Conservation (phyloP, 2,329 filamentous ascomycete species). For the Xylaria sp. region DNA sequence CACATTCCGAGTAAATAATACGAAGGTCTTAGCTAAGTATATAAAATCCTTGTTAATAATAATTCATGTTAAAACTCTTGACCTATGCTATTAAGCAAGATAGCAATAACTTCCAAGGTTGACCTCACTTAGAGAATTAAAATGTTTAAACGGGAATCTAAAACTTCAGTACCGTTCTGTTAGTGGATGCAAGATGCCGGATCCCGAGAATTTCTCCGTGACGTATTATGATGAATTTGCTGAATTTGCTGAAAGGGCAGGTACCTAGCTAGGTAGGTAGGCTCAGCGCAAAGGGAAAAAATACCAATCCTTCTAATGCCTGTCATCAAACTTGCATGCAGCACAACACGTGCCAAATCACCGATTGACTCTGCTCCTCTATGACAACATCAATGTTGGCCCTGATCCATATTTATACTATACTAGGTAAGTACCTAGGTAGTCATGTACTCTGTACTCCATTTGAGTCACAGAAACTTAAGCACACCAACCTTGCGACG, state of each 20-base stretch:
- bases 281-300: slow-evolving; percentile 14
- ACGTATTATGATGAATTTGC: slow-evolving; percentile 12
- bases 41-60: too few relatives aligned
- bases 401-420: slow-evolving; percentile 15
- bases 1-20: not conserved
- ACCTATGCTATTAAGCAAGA: too few relatives aligned
- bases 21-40: not conserved
- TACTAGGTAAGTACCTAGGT: not conserved
- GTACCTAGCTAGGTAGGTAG: slow-evolving; percentile 9
- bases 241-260: slow-evolving; percentile 4
- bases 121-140: too few relatives aligned
- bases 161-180: not conserved
- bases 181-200: slow-evolving; percentile 35
- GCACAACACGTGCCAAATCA: slow-evolving; percentile 36
- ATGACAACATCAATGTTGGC: slow-evolving; percentile 37
- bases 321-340: slow-evolving; percentile 38
- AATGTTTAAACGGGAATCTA: too few relatives aligned
- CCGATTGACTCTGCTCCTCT: slow-evolving; percentile 26
- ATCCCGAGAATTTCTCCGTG: slow-evolving; percentile 27
- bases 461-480: slow-evolving; percentile 6
- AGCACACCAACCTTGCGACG: not conserved
- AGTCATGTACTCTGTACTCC: slow-evolving; percentile 1
- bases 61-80: too few relatives aligned
- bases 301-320: slow-evolving; percentile 26
- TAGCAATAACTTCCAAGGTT: too few relatives aligned